Conservation (phyloP, 2,329 filamentous ascomycete species). For the Trichoderma pleuroti region DNA sequence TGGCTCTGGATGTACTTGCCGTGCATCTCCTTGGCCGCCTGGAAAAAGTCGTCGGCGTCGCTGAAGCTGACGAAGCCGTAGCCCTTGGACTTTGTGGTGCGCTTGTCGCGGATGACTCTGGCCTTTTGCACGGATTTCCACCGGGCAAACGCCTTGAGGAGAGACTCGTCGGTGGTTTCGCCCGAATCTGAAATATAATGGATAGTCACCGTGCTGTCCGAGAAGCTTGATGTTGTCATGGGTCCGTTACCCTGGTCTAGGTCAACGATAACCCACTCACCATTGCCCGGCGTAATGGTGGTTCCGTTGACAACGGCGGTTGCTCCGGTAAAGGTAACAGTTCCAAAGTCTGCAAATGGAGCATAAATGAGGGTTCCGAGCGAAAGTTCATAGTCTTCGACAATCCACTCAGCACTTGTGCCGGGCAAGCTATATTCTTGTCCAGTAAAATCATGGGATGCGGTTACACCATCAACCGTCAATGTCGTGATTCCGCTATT, state of each 20-base stretch:
- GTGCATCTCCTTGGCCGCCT: constrained; percentile 95
- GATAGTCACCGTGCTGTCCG: background rate
- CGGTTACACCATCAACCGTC: background rate
- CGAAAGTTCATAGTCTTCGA: background rate
- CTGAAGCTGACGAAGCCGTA: constrained; percentile 96
- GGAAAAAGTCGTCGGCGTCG: constrained; percentile 94
- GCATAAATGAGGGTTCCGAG: background rate
- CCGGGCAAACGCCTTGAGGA: constrained; percentile 87
- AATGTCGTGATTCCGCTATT: background rate
- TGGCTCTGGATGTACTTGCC: constrained; percentile 99
- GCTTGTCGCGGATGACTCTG: constrained; percentile 90
- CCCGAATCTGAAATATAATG: constrained; percentile 47
- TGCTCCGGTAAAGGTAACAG: constrained; percentile 1
- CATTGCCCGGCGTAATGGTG: background rate
- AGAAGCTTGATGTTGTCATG: background rate
- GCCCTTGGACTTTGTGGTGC: constrained; percentile 92
- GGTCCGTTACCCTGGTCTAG: background rate
- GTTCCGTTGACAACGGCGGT: background rate
- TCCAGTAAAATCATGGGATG: background rate
- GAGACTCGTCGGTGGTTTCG: constrained; percentile 93
- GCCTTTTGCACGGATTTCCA: constrained; percentile 90
- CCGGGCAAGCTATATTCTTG: background rate
- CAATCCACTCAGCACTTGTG: constrained; percentile 15
- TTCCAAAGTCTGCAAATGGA: constrained; percentile 8
- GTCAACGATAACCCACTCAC: background rate